These are phyloP conservation scores for Atkinsonella texensis DNA, from an alignment of 2,329 filamentous ascomycete species.

Conservation along the genomic window DNA sequence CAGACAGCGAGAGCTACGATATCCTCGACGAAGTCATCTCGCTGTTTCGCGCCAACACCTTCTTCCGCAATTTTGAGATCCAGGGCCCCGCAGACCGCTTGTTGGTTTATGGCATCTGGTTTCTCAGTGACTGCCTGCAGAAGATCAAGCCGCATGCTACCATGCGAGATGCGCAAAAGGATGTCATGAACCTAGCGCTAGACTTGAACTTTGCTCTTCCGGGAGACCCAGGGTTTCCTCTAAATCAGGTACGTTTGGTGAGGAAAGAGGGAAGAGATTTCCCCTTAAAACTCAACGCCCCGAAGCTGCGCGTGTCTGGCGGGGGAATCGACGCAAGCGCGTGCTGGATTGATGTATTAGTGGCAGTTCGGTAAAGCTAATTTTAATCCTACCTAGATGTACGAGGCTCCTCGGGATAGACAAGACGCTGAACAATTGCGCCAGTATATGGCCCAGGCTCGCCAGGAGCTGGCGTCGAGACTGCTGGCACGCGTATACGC, in stretches of 20 bases:
- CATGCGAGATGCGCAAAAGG: slow-evolving; percentile 50
- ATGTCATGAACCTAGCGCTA: slow-evolving; percentile 80
- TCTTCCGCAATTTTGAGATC: slow-evolving; percentile 99
- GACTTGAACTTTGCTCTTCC: slow-evolving; percentile 90
- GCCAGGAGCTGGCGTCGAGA: slow-evolving; percentile 77
- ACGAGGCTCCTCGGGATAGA: slow-evolving; percentile 75
- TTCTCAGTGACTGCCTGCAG: slow-evolving; percentile 77
- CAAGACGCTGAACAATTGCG: slow-evolving; percentile 82
- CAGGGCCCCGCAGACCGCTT: slow-evolving; percentile 90
- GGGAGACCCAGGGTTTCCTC: slow-evolving; percentile 80
- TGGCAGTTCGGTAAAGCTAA: not conserved
- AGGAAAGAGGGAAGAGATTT: no score
- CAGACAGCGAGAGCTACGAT: slow-evolving; percentile 88
- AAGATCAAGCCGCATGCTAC: slow-evolving; percentile 71
- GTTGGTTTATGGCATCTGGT: slow-evolving; percentile 93
- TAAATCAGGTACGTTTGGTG: slow-evolving; percentile 60
- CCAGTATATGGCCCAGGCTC: slow-evolving; percentile 83
- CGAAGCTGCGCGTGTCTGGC: no score
- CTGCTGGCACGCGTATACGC: slow-evolving; percentile 80
- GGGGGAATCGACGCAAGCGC: no score
- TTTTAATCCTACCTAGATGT: slow-evolving; percentile 43
- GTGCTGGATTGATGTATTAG: not conserved
- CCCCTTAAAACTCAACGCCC: no score
- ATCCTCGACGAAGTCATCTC: slow-evolving; percentile 86
- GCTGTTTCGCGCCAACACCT: slow-evolving; percentile 93